A percentile compares a stretch with the other conserved stretches of the same genome.
phyloP scores from a whole-genome alignment of 768 basidiomycete genomes.

The Epithele typhae region DNA sequence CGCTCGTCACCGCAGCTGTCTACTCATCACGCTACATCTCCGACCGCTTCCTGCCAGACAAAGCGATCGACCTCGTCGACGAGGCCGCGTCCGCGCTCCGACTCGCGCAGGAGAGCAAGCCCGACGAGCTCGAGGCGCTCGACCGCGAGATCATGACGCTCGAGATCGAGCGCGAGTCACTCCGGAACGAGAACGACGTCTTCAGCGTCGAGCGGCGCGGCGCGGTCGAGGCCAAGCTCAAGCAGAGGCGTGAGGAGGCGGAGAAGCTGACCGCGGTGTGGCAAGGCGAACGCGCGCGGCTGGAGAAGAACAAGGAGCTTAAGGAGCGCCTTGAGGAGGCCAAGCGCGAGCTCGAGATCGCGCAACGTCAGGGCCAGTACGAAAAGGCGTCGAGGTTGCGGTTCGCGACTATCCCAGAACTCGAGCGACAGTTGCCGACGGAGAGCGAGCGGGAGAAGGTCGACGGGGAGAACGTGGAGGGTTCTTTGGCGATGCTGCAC shows the following conservation, averaged over 20 bases:
- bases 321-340: conserved; percentile 77
- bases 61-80: conserved; percentile 89
- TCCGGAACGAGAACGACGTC: conserved; percentile 84
- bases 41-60: conserved; percentile 86
- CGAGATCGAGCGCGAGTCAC: conserved; percentile 84
- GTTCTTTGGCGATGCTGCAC: conserved; percentile 64
- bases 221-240: conserved; percentile 62
- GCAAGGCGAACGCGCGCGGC: conserved; percentile 69
- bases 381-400: conserved; percentile 81
- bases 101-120: conserved; percentile 85
- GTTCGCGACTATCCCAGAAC: conserved; percentile 79
- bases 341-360: conserved; percentile 82
- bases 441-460: conserved; percentile 34
- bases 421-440: conserved; percentile 66
- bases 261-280: conserved; percentile 59
- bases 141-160: conserved; percentile 82
- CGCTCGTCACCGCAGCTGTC: conserved; percentile 86
- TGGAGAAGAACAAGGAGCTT: conserved; percentile 66
- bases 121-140: conserved; percentile 76
- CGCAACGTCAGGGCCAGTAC: conserved; percentile 84
- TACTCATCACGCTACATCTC: conserved; percentile 84
- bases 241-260: conserved; percentile 59
- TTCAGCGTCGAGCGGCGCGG: conserved; percentile 72
- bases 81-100: conserved; percentile 87
- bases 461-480: conserved; percentile 43